Conservation (phyloP, 2,329 filamentous ascomycete genomes). For the Parastagonospora nodorum region DNA sequence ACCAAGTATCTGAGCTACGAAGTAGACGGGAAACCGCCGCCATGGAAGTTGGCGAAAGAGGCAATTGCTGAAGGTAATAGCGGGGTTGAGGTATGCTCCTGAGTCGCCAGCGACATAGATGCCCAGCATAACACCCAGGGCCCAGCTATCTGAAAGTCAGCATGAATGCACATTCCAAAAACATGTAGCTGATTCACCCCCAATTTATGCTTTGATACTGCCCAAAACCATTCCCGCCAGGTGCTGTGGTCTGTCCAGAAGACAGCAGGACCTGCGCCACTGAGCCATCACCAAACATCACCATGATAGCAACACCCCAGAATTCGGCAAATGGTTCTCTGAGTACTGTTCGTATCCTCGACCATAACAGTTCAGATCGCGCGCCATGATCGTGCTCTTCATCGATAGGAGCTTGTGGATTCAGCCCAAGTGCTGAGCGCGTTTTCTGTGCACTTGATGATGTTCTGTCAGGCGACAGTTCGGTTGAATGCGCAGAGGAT, state of each 20-base stretch:
- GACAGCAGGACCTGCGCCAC: slow-evolving; percentile 52
- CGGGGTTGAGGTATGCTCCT: slow-evolving; percentile 68
- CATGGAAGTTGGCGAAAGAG: slow-evolving; percentile 71
- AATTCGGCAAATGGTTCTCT: slow-evolving; percentile 54
- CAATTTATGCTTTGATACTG: slow-evolving; percentile 50
- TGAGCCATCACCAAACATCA: slow-evolving; percentile 52
- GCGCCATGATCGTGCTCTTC: slow-evolving; percentile 48
- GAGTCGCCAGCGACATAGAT: slow-evolving; percentile 70
- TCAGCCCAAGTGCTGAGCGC: slow-evolving; percentile 41
- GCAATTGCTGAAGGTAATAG: slow-evolving; percentile 72
- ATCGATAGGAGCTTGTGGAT: slow-evolving; percentile 48
- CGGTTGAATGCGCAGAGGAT: slow-evolving; percentile 15
- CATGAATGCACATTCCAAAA: neutral
- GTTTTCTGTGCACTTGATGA: slow-evolving; percentile 29
- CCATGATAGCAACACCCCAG: slow-evolving; percentile 49
- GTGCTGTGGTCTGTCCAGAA: slow-evolving; percentile 44
- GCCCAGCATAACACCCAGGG: slow-evolving; percentile 50
- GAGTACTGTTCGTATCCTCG: slow-evolving; percentile 42
- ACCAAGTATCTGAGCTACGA: slow-evolving; percentile 68
- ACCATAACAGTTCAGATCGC: slow-evolving; percentile 46
- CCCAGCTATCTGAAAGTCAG: slow-evolving; percentile 36
- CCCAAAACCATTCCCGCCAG: slow-evolving; percentile 50
- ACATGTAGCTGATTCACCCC: slow-evolving; percentile 33
- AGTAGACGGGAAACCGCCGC: slow-evolving; percentile 72
- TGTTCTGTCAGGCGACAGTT: slow-evolving; percentile 19